These are phyloP conservation scores for Cutaneotrichosporon spelunceum DNA, from an alignment of 1,284 basidiomycete genomes.

Conservation along the genomic window DNA sequence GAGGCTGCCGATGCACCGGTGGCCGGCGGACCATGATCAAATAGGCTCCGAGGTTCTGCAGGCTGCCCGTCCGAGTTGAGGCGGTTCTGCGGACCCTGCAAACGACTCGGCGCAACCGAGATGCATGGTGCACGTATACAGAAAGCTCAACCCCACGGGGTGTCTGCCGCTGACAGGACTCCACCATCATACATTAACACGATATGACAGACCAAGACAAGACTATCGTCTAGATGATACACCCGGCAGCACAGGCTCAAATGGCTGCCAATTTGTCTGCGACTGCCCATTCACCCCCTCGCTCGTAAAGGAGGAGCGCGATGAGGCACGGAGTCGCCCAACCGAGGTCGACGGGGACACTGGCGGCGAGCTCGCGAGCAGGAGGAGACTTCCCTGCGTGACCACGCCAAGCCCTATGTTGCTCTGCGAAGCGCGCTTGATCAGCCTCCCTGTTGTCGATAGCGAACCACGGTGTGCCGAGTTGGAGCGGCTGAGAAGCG, in stretches of 20 bases:
- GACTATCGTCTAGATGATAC: constrained; percentile 9
- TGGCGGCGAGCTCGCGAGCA: constrained; percentile 45
- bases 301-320: neutral
- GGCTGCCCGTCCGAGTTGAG: neutral
- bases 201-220: neutral
- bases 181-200: neutral
- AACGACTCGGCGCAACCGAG: neutral
- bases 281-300: neutral
- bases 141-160: neutral
- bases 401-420: constrained; percentile 33
- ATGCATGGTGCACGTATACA: neutral
- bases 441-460: neutral
- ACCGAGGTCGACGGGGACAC: neutral
- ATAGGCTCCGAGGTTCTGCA: neutral
- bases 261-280: neutral
- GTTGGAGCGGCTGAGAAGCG: constrained; percentile 17
- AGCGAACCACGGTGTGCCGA: neutral
- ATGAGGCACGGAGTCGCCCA: neutral
- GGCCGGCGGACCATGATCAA: neutral
- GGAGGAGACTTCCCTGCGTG: constrained; percentile 40
- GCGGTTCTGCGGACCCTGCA: neutral
- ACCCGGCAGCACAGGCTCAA: neutral
- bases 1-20: neutral
- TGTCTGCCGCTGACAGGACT: neutral
- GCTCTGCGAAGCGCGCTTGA: constrained; percentile 20